Evolutionary conservation across 176 grass and related monocot genomes (phyloP).

Genomic region (Sorghum bicolor): Sorghum_bicolor_NCBIv3 NC_012875.2:58803001-58803500

Average conservation of each 20-base stretch:
- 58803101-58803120: slow-evolving; percentile 84
- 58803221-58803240: neutral
- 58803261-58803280: slow-evolving; percentile 8
- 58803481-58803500: slow-evolving; percentile 80
- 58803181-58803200: neutral
- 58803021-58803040: neutral
- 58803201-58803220: neutral
- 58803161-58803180: neutral
- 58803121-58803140: slow-evolving; percentile 95
- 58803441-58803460: slow-evolving; percentile 96
- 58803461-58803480: slow-evolving; percentile 90
- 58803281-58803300: neutral
- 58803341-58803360: neutral
- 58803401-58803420: slow-evolving; percentile 62
- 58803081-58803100: slow-evolving; percentile 65
- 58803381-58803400: neutral
- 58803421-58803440: slow-evolving; percentile 90
- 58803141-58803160: slow-evolving; percentile 78
- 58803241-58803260: neutral
- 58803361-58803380: neutral
- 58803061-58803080: slow-evolving; percentile 60
- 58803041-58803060: slow-evolving; percentile 90
- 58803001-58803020: neutral
- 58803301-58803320: neutral
- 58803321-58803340: neutral